Evolutionary conservation across 371 early-diverging fungal species (phyloP).

Genomic region (Mortierella sp.): DNA sequence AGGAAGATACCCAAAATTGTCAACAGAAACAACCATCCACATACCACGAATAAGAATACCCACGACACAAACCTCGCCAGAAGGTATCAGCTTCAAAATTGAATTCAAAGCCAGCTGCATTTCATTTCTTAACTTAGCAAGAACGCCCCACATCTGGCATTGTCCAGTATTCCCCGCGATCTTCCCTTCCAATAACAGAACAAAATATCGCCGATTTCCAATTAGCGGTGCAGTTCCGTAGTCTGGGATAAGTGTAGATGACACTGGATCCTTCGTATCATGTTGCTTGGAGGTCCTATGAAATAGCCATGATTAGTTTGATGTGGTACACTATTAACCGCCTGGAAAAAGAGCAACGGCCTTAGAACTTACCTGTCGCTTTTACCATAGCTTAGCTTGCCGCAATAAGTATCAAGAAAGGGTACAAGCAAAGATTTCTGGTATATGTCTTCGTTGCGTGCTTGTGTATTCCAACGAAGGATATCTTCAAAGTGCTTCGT

Average conservation of each 20-base stretch:
- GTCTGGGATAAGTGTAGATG: slow-evolving; percentile 24
- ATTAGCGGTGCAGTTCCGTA: slow-evolving; percentile 18
- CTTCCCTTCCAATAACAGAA: slow-evolving; percentile 35
- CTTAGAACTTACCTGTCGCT: slow-evolving; percentile 29
- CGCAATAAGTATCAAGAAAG: slow-evolving; percentile 28
- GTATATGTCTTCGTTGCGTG: slow-evolving; percentile 35
- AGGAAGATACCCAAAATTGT: slow-evolving; percentile 4
- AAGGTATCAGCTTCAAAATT: slow-evolving; percentile 28
- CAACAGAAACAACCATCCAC: slow-evolving; percentile 10
- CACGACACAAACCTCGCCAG: slow-evolving; percentile 27
- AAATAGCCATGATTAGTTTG: slow-evolving; percentile 6
- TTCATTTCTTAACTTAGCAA: slow-evolving; percentile 21
- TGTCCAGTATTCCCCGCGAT: slow-evolving; percentile 15
- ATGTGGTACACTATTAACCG: not conserved
- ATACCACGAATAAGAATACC: slow-evolving; percentile 32
- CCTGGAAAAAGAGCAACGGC: not conserved
- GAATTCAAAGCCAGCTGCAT: slow-evolving; percentile 35
- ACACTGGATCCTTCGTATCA: not conserved
- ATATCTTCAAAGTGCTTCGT: too few species aligned
- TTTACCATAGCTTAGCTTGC: slow-evolving; percentile 24
- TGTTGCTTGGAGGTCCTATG: slow-evolving; percentile 17
- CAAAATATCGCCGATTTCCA: slow-evolving; percentile 20
- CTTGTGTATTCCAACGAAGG: slow-evolving; percentile 28
- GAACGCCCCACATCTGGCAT: slow-evolving; percentile 27
- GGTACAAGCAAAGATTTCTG: slow-evolving; percentile 26